A percentile compares a stretch with the other conserved stretches of the same genome.
Evolutionary conservation across 768 basidiomycete genomes (phyloP).

Genomic region (Flagelloscypha sp.): DNA sequence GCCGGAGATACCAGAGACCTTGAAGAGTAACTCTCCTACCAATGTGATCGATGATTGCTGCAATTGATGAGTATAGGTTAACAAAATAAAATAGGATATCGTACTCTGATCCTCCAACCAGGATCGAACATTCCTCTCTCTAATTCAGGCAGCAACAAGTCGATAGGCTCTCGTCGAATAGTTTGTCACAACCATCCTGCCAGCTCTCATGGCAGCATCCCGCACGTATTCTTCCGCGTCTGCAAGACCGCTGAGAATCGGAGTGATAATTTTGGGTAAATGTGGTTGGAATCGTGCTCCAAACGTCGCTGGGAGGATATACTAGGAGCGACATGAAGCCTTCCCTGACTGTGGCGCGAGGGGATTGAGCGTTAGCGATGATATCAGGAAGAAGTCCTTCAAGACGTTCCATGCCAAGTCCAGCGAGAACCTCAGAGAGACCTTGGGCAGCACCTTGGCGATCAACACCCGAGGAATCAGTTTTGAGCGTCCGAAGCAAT

Average conservation of each 20-base stretch:
- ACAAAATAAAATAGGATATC: slow-evolving; percentile 16
- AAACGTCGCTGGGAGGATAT: slow-evolving; percentile 90
- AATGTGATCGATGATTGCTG: slow-evolving; percentile 94
- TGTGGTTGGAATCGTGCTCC: slow-evolving; percentile 95
- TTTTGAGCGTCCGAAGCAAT: slow-evolving; percentile 78
- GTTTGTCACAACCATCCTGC: slow-evolving; percentile 94
- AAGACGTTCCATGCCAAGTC: slow-evolving; percentile 94
- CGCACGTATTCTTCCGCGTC: slow-evolving; percentile 93
- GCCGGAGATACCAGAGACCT: slow-evolving; percentile 90
- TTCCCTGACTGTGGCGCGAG: slow-evolving; percentile 86
- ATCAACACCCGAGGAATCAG: slow-evolving; percentile 92
- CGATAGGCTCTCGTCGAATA: slow-evolving; percentile 89
- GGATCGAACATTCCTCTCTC: slow-evolving; percentile 93
- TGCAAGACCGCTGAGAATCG: slow-evolving; percentile 85
- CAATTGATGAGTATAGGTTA: slow-evolving; percentile 8
- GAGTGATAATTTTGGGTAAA: slow-evolving; percentile 86
- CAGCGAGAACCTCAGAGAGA: slow-evolving; percentile 88
- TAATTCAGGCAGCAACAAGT: slow-evolving; percentile 87
- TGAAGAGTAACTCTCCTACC: slow-evolving; percentile 93
- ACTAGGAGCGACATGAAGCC: slow-evolving; percentile 98
- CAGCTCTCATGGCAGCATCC: slow-evolving; percentile 97
- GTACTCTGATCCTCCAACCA: slow-evolving; percentile 89
- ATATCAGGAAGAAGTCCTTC: slow-evolving; percentile 93
- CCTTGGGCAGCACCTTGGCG: slow-evolving; percentile 98
- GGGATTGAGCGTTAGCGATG: slow-evolving; percentile 83